These are phyloP conservation scores for Puccinia polysora DNA, from an alignment of 1,284 basidiomycete genomes.

Conservation along the genomic window DNA sequence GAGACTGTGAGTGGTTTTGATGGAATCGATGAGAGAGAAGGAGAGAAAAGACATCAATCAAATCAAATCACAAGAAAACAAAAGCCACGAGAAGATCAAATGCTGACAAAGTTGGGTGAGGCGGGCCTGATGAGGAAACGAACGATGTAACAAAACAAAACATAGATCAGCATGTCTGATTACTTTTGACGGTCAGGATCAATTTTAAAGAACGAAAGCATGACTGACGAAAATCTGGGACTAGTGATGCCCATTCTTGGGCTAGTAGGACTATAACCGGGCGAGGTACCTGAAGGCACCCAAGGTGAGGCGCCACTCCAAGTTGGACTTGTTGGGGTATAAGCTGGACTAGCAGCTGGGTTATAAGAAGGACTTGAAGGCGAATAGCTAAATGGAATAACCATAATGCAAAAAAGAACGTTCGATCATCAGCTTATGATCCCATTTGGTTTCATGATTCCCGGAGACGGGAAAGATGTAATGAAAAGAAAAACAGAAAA, in stretches of 20 bases:
- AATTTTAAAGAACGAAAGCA: constrained; percentile 39
- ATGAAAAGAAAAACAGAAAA: constrained; percentile 60
- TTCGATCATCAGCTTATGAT: constrained; percentile 58
- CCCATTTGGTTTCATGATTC: constrained; percentile 55
- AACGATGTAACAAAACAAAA: neutral
- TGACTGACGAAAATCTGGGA: constrained; percentile 68
- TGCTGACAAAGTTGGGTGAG: constrained; percentile 42
- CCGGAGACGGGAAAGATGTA: constrained; percentile 33
- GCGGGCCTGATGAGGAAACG: constrained; percentile 21
- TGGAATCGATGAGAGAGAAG: neutral
- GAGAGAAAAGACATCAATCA: neutral
- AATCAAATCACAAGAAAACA: neutral
- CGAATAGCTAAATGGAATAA: constrained; percentile 43
- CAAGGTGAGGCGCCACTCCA: constrained; percentile 51
- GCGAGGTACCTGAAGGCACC: constrained; percentile 61
- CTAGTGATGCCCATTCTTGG: constrained; percentile 55
- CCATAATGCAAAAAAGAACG: constrained; percentile 59
- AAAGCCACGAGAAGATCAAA: neutral
- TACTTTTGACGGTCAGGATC: neutral
- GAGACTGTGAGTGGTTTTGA: constrained; percentile 5
- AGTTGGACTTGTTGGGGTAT: constrained; percentile 53
- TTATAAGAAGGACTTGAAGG: constrained; percentile 62
- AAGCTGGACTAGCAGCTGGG: constrained; percentile 44
- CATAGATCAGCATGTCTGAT: neutral
- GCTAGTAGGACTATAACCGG: constrained; percentile 74